Percentiles rank a stretch among this genome's conserved stretches.
phyloP scores from a whole-genome alignment of 352 stramenopile species.

The Blastocystis sp. region DNA sequence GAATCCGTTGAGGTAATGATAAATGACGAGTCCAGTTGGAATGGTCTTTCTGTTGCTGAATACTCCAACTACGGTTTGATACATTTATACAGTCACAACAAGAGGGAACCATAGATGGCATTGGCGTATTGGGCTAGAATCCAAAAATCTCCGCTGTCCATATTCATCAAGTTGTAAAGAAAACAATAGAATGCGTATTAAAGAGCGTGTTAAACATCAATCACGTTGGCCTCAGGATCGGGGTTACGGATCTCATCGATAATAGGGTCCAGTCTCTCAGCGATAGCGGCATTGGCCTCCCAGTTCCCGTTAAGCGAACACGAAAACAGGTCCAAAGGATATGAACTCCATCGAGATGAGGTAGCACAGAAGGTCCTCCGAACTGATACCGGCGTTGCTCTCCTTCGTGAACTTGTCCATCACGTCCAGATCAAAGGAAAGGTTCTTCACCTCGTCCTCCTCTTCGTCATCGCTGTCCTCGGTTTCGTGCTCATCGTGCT shows the following conservation, averaged over 20 bases:
- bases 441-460: constrained; percentile 4
- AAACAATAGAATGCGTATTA: not conserved
- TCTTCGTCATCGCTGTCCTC: constrained; percentile 19
- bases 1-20: not conserved
- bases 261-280: not conserved
- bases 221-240: not conserved
- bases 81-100: not conserved
- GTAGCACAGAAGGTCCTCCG: constrained; percentile 41
- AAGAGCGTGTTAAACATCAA: not conserved
- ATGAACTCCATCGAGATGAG: constrained; percentile 47
- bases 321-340: not conserved
- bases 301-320: not conserved
- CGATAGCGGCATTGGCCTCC: constrained; percentile 4
- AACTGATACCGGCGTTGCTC: not conserved
- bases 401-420: constrained; percentile 53
- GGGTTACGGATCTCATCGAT: constrained; percentile 28
- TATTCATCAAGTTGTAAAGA: not conserved
- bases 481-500: not conserved
- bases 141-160: not conserved
- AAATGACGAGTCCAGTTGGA: not conserved
- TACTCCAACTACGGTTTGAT: not conserved
- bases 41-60: not conserved
- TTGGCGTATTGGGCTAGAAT: not conserved
- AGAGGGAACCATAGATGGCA: constrained; percentile 13
- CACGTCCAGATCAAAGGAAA: constrained; percentile 42